These are phyloP conservation scores for Hypoxylon fuscum DNA, from an alignment of 495 filamentous ascomycete species.

Conservation along the genomic window DNA sequence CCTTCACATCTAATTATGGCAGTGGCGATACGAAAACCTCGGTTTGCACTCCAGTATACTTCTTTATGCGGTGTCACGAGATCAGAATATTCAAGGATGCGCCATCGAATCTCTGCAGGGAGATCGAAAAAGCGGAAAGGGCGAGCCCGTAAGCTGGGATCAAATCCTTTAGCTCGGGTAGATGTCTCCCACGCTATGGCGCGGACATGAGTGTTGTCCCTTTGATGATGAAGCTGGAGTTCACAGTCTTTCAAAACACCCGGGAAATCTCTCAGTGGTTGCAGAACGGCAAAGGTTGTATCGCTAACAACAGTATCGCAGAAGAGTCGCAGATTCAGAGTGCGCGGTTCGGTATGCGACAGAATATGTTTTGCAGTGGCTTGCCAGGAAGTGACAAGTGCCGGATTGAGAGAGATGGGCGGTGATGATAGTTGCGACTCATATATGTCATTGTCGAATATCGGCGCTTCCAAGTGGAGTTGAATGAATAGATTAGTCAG, in stretches of 20 bases:
- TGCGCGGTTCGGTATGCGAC: background rate
- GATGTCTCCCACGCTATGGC: background rate
- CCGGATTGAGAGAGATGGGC: background rate
- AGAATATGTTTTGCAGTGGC: background rate
- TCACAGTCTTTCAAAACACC: background rate
- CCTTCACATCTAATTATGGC: background rate
- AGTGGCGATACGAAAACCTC: background rate
- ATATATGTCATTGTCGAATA: background rate
- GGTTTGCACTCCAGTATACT: conserved; percentile 3
- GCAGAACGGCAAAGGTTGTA: background rate
- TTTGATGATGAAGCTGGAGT: background rate
- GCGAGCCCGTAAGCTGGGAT: background rate
- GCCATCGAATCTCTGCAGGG: conserved; percentile 5
- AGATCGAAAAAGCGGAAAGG: conserved; percentile 10
- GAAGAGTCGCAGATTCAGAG: background rate
- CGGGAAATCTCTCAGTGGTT: background rate
- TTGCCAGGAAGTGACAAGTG: background rate
- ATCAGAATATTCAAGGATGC: conserved; percentile 9
- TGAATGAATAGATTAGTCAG: background rate
- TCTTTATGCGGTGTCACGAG: conserved; percentile 7
- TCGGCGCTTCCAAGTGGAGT: background rate
- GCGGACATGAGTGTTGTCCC: background rate
- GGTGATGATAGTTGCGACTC: background rate
- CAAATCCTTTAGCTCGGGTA: background rate
- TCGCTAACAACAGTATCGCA: background rate